A percentile compares a stretch with the other conserved stretches of the same genome.
Conservation (phyloP, 192 early-diverging fungal species). For the Geranomyces variabilis region DNA sequence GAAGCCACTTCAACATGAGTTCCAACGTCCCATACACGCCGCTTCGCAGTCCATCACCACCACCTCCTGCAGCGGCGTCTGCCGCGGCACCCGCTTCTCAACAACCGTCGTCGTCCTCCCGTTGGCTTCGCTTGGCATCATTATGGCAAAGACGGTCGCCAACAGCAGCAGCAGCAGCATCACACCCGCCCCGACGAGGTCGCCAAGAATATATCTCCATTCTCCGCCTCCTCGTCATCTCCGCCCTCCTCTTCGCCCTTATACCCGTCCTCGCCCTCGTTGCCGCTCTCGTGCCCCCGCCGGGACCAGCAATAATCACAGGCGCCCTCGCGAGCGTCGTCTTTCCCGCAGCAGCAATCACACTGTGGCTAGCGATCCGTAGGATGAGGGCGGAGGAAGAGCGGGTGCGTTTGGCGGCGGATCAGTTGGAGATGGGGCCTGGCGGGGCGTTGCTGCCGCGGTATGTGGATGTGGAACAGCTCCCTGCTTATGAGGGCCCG, state of each 20-base stretch:
- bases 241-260: constrained; percentile 24
- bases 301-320: constrained; percentile 9
- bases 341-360: constrained; percentile 16
- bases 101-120: too few species aligned
- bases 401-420: constrained; percentile 16
- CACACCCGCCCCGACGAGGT: too few species aligned
- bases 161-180: too few species aligned
- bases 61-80: too few species aligned
- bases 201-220: constrained; percentile 18
- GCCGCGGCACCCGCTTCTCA: too few species aligned
- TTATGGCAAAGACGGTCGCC: too few species aligned
- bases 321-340: not conserved
- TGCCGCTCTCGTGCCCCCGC: constrained; percentile 16
- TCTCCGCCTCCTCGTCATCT: constrained; percentile 28
- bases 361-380: constrained; percentile 9
- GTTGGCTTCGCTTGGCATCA: too few species aligned
- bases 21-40: too few species aligned
- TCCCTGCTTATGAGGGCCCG: constrained; percentile 16
- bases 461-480: constrained; percentile 23
- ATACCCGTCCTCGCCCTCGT: constrained; percentile 24
- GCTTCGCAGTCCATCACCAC: too few species aligned
- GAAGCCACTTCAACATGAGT: too few species aligned
- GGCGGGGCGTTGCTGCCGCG: constrained; percentile 8
- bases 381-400: constrained; percentile 22
- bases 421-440: constrained; percentile 23